phyloP scores from a whole-genome alignment of 257 asterid species.

The Ilex asprella region DNA sequence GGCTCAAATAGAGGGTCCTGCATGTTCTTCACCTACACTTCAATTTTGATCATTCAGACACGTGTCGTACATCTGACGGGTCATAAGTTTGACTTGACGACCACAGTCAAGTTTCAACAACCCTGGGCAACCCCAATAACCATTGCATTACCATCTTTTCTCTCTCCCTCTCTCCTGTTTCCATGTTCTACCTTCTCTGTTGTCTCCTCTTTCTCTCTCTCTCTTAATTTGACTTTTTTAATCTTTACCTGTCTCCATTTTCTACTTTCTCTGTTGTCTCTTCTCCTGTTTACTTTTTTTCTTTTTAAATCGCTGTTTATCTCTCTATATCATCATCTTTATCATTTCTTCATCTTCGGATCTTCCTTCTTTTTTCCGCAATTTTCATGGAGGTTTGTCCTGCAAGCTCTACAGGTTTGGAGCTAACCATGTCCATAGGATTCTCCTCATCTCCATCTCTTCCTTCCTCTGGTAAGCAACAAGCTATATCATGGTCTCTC shows the following conservation, averaged over 20 bases:
- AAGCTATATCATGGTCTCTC: background rate
- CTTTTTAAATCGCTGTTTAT: constrained; percentile 17
- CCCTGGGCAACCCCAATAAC: constrained; percentile 11
- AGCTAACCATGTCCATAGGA: constrained; percentile 57
- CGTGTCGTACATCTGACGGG: constrained; percentile 23
- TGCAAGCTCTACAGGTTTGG: constrained; percentile 35
- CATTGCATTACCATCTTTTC: background rate
- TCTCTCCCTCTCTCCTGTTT: background rate
- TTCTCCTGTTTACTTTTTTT: constrained; percentile 20
- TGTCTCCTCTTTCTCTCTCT: constrained; percentile 1
- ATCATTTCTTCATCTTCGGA: constrained; percentile 4
- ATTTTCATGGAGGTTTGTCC: constrained; percentile 34
- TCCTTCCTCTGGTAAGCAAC: constrained; percentile 45
- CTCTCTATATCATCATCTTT: background rate
- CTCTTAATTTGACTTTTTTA: constrained; percentile 30
- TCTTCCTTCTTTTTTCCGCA: background rate
- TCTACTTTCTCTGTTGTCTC: constrained; percentile 14
- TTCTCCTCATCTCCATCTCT: constrained; percentile 46
- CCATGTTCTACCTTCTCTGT: no score
- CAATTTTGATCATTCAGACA: background rate
- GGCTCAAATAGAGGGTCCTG: constrained; percentile 23
- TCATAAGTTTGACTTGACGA: constrained; percentile 28
- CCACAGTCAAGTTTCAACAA: constrained; percentile 27
- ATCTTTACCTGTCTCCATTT: constrained; percentile 16
- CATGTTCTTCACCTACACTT: constrained; percentile 23